Evolutionary conservation across 2,329 filamentous ascomycete genomes (phyloP).

Genomic region (Alternaria gansuensis): DNA sequence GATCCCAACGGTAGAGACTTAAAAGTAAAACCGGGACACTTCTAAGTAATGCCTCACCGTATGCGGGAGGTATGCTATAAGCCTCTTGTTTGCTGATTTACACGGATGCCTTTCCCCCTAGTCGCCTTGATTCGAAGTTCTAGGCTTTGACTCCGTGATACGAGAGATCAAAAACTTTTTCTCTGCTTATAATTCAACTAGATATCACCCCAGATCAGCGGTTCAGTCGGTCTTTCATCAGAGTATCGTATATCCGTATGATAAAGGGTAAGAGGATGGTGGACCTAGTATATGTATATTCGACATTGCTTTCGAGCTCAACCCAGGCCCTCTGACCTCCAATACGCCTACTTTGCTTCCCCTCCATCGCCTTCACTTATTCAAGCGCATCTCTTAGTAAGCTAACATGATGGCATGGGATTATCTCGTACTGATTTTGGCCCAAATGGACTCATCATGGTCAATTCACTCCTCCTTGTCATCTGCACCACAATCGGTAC

Average conservation of each 20-base stretch:
- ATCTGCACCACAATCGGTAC: neutral
- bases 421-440: neutral
- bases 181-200: neutral
- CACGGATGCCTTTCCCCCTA: neutral
- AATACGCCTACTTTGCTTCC: neutral
- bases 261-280: neutral
- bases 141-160: neutral
- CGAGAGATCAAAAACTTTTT: neutral
- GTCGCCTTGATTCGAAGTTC: neutral
- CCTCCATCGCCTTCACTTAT: neutral
- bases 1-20: too few species aligned
- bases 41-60: too few species aligned
- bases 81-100: neutral
- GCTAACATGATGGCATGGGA: neutral
- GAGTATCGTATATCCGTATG: neutral
- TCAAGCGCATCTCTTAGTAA: neutral
- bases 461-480: slow-evolving; percentile 1
- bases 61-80: fast-evolving
- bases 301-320: neutral
- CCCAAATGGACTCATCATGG: neutral
- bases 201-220: neutral
- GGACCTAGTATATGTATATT: neutral
- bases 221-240: neutral
- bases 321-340: neutral
- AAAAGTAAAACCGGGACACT: too few species aligned